Base-by-base conservation (phyloP, 129 eudicot genomes). In the Mikania micrantha region DNA sequence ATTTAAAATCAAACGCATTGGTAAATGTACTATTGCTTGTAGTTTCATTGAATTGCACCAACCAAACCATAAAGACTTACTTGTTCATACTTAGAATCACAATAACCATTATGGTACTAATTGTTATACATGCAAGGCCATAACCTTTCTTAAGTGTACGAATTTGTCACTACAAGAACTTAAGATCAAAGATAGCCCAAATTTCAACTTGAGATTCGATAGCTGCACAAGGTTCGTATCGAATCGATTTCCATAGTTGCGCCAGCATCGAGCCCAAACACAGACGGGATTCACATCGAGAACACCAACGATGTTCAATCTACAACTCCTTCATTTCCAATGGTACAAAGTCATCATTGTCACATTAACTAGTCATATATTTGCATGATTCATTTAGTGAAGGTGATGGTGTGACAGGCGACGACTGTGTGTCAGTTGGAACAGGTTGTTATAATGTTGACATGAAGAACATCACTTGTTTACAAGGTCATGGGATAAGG, bases 401-500 rank as follows among this genome's bases (percentile, higher is more conserved):
- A 35, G 13, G 60, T 50, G 39, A 11, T 56, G 13, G 0, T 44
- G 17, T 72, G 22, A n/a, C 66, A 89, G 96, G 96, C n/a, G 96
- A 89, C 40, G 96, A 86, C 32, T 86, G 96, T 73, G 83, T 89
- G 19, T 89, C 96, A 0, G 86, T 86, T 59, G 90, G 86, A 70
- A 68, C 90, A 3, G 96, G 96, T 24, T 83, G 80, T 60, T 80
- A 70, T 29, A 85, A 89, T 67, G 89, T 89, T 7, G 88, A 89
- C 60, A 71, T 89, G 24, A 86, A 56, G 82, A 89, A 89, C 71
- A 36, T 89, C 10, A 82, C 85, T 12, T 89, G 96, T 77, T 88
- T 85, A 36, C 96, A 88, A 2, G 82, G 96, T 60, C 96, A 89
- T 64, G 96, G 96, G 25, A 89, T 89, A 67, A 89, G 96, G 96